Conservation (phyloP, 2,329 filamentous ascomycete genomes). For the Fusarium transvaalense region DNA sequence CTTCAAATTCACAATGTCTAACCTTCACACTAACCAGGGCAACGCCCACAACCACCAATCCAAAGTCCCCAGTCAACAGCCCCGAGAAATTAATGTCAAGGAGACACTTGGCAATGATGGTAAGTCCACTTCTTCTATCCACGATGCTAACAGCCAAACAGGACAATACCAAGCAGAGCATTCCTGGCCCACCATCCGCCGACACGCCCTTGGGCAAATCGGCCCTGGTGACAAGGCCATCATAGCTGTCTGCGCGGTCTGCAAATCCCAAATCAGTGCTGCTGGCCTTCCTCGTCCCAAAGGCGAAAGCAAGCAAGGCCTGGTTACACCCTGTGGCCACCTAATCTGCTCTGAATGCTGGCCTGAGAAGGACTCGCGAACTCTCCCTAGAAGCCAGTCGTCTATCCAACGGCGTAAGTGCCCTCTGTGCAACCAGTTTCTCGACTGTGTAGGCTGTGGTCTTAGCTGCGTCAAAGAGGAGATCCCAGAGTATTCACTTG, state of each 20-base stretch:
- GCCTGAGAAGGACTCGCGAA: neutral
- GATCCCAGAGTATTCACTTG: too few species aligned
- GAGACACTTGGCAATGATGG: neutral
- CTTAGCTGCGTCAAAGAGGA: too few species aligned
- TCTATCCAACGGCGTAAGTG: too few species aligned
- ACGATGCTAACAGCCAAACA: neutral
- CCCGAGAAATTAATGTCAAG: neutral
- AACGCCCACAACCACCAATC: too few species aligned
- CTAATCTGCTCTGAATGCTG: neutral
- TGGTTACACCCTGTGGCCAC: neutral
- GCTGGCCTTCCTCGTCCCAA: neutral
- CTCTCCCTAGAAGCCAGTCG: too few species aligned
- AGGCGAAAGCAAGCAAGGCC: neutral
- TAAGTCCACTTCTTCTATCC: rapidly evolving
- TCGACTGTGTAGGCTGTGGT: too few species aligned
- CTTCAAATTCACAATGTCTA: neutral
- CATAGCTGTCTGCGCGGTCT: neutral
- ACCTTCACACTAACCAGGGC: neutral
- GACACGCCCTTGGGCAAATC: neutral
- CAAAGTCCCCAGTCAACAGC: too few species aligned
- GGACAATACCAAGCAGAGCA: neutral
- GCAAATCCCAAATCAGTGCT: neutral
- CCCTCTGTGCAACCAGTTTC: too few species aligned
- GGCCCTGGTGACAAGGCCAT: neutral
- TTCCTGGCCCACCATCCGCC: neutral